Evolutionary conservation across 306 rosid species (phyloP).

Genomic region (Spatholobus suberectus): DNA sequence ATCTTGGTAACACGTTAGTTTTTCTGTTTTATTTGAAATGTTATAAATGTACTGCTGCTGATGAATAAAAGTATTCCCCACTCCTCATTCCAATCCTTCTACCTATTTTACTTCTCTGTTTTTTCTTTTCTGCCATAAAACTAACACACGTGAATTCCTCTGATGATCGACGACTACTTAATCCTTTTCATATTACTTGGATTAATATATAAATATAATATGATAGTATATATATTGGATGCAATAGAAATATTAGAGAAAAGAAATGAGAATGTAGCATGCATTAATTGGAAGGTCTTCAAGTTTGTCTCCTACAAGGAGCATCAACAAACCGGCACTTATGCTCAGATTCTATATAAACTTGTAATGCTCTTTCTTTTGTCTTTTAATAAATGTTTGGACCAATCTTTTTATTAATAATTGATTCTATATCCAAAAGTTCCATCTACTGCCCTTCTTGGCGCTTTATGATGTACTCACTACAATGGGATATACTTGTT

Average conservation of each 20-base stretch:
- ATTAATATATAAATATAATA: not conserved
- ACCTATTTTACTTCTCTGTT: too few species aligned
- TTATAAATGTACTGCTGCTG: too few species aligned
- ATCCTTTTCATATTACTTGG: not conserved
- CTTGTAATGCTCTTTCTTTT: not conserved
- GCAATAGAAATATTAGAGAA: not conserved
- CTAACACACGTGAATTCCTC: not conserved
- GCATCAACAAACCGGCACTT: constrained; percentile 43
- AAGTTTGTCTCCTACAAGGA: constrained; percentile 37
- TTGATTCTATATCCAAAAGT: not conserved
- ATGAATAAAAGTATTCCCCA: too few species aligned
- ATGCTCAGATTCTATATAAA: constrained; percentile 34
- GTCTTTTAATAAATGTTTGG: not conserved
- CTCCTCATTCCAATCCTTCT: too few species aligned
- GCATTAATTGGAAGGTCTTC: not conserved
- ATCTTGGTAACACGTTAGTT: too few species aligned
- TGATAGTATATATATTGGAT: not conserved
- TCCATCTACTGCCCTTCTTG: not conserved
- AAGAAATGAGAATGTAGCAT: not conserved
- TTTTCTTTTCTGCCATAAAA: too few species aligned
- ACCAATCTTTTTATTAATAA: not conserved
- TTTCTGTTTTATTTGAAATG: too few species aligned
- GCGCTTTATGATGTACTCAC: not conserved
- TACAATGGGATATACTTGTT: not conserved
- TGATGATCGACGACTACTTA: not conserved